Evolutionary conservation across 2,329 filamentous ascomycete genomes (phyloP).

Genomic region (Cladorrhinum sp.): DNA sequence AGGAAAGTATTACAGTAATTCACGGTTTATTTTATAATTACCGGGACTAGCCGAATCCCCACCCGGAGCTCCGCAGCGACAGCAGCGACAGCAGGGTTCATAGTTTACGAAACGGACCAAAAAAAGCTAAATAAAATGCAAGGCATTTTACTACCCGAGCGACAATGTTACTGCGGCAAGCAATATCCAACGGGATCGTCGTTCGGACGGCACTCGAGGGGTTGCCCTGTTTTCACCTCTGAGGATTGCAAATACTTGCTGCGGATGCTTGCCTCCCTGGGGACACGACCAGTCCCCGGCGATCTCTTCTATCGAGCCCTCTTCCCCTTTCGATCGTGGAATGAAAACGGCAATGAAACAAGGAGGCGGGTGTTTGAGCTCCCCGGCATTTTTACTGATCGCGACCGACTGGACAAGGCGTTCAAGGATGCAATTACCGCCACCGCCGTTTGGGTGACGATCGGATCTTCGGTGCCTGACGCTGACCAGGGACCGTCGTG

Average conservation of each 20-base stretch:
- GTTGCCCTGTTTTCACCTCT: background rate
- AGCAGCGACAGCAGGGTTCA: no score
- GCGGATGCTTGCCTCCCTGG: background rate
- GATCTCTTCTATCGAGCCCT: background rate
- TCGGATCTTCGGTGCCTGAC: background rate
- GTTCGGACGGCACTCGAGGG: background rate
- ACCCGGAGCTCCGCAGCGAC: no score
- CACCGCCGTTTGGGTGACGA: background rate
- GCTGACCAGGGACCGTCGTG: background rate
- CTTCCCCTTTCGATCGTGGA: background rate
- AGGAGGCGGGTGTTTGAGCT: background rate
- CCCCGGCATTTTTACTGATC: background rate
- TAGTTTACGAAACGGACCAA: no score
- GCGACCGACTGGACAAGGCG: background rate
- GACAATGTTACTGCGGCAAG: background rate
- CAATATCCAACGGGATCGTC: background rate
- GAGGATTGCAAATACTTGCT: background rate
- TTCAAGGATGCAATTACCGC: background rate
- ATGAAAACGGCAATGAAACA: background rate
- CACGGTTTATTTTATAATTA: no score
- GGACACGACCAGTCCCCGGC: background rate
- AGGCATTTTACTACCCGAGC: no score
- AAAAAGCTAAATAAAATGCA: no score
- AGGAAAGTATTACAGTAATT: no score
- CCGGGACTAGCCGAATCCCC: no score